Conservation (phyloP, 2,329 filamentous ascomycete genomes). For the Alternaria angustiovoidea region DNA sequence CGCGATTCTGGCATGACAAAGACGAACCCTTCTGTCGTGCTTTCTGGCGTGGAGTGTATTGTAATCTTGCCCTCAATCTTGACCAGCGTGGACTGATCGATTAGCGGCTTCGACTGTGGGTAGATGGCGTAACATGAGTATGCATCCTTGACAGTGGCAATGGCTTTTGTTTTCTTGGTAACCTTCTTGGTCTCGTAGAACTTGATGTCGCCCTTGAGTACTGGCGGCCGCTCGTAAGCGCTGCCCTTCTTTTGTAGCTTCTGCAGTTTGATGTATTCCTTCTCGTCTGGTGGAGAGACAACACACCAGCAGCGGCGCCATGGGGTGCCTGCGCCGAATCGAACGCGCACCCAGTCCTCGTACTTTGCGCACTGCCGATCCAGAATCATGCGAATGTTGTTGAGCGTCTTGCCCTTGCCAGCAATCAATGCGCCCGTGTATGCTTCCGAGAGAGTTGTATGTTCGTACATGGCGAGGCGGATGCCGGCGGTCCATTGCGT, state of each 20-base stretch:
- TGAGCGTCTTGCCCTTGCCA: conserved; percentile 87
- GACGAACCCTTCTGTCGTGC: conserved; percentile 88
- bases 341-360: conserved; percentile 93
- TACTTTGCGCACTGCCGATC: conserved; percentile 78
- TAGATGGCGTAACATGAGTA: conserved; percentile 96
- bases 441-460: conserved; percentile 90
- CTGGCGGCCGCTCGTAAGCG: conserved; percentile 77
- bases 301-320: conserved; percentile 99
- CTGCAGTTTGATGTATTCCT: conserved; percentile 83
- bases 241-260: conserved; percentile 85
- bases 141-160: conserved; percentile 89
- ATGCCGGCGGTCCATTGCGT: conserved; percentile 97
- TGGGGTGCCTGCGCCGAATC: conserved; percentile 93
- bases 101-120: conserved; percentile 89
- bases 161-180: conserved; percentile 88
- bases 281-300: conserved; percentile 90
- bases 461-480: conserved; percentile 91
- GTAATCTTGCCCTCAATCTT: conserved; percentile 93
- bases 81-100: conserved; percentile 91
- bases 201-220: conserved; percentile 87
- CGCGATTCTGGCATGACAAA: conserved; percentile 97
- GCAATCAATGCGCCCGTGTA: conserved; percentile 96
- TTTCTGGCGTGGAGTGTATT: conserved; percentile 80
- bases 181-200: conserved; percentile 93
- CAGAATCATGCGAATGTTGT: conserved; percentile 90